A percentile compares a stretch with the other conserved stretches of the same genome.
These are phyloP conservation scores for Physcia stellaris DNA, from an alignment of 495 filamentous ascomycete genomes.

Conservation along the genomic window DNA sequence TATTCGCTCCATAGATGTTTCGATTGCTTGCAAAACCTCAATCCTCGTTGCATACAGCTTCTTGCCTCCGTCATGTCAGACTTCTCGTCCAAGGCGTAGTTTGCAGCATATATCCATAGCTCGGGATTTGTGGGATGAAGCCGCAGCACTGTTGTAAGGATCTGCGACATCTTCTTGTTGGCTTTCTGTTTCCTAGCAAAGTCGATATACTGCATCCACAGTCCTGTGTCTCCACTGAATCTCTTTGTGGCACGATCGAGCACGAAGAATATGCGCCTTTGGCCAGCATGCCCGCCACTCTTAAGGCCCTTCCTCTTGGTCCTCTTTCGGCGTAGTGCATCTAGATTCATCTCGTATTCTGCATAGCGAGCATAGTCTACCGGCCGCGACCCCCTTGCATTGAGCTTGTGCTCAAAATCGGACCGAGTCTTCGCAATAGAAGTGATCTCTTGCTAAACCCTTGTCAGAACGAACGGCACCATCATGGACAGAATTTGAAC, in stretches of 20 bases:
- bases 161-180: constrained; percentile 61
- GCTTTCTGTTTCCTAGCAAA: constrained; percentile 66
- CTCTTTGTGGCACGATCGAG: constrained; percentile 77
- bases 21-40: constrained; percentile 70
- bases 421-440: constrained; percentile 79
- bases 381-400: constrained; percentile 60
- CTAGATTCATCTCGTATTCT: constrained; percentile 83
- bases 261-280: constrained; percentile 74
- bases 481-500: too few relatives aligned
- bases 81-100: constrained; percentile 56
- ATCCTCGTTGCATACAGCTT: constrained; percentile 76
- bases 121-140: constrained; percentile 74
- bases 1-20: constrained; percentile 76
- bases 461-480: constrained; percentile 2
- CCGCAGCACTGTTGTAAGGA: constrained; percentile 64
- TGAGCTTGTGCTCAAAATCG: constrained; percentile 83
- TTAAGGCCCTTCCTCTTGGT: constrained; percentile 67
- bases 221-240: constrained; percentile 63
- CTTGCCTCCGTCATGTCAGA: constrained; percentile 76
- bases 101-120: constrained; percentile 78
- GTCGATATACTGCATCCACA: constrained; percentile 91
- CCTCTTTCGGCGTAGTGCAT: constrained; percentile 66
- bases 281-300: constrained; percentile 44
- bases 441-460: constrained; percentile 62
- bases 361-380: constrained; percentile 76